Evolutionary conservation across 371 early-diverging fungal genomes (phyloP).

Genomic region (Thermomucor indicae-seudaticae): DNA sequence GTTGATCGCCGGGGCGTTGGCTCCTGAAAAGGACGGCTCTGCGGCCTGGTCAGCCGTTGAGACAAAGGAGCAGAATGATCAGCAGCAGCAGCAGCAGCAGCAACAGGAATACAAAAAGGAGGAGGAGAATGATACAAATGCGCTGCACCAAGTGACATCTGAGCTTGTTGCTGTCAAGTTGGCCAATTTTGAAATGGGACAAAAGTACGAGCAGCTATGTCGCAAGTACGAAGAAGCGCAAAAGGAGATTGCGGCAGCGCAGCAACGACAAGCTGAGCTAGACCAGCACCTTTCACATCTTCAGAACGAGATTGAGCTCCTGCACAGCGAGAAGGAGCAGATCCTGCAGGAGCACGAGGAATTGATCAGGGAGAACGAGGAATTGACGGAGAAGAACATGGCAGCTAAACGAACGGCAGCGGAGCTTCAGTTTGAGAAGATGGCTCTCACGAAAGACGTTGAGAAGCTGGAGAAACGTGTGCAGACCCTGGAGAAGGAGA

Average conservation of each 20-base stretch:
- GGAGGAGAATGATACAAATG: neutral
- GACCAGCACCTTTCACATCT: conserved; percentile 10
- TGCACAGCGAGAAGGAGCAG: conserved; percentile 25
- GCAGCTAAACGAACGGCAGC: conserved; percentile 34
- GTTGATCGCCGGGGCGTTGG: conserved; percentile 35
- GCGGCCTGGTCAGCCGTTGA: conserved; percentile 32
- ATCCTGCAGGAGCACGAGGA: conserved; percentile 29
- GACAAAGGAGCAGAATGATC: neutral
- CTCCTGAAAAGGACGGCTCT: neutral
- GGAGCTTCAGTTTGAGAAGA: conserved; percentile 37
- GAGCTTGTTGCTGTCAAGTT: conserved; percentile 34
- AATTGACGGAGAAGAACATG: conserved; percentile 29
- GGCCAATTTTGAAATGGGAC: conserved; percentile 34
- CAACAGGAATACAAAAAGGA: neutral
- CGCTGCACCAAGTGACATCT: conserved; percentile 24
- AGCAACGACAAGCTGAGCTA: conserved; percentile 11
- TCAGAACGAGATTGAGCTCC: conserved; percentile 6
- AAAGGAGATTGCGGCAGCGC: conserved; percentile 15
- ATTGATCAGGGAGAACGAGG: conserved; percentile 29
- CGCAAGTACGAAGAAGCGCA: conserved; percentile 29
- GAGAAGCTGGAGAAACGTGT: conserved; percentile 25
- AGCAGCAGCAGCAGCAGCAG: conserved; percentile 1
- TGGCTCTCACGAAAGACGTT: conserved; percentile 25
- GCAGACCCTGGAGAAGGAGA: conserved; percentile 32
- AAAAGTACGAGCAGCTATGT: conserved; percentile 39